Conservation (phyloP, 164 flowering plant species). For the Nymphaea thermarum region DNA sequence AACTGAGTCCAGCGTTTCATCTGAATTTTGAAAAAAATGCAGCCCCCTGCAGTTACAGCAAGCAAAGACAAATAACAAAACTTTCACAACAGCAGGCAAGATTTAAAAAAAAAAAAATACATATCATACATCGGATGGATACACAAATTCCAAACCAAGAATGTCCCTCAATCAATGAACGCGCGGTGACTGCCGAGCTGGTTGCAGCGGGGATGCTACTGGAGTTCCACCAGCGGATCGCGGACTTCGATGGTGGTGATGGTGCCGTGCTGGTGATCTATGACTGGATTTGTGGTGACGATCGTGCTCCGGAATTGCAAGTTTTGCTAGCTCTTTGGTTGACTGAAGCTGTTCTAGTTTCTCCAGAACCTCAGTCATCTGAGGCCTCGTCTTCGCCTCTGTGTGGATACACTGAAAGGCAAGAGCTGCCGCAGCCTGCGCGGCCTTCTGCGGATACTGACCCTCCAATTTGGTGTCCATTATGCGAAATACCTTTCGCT, state of each 20-base stretch:
- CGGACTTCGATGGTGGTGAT: neutral
- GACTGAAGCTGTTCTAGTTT: constrained; percentile 46
- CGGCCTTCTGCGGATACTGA: constrained; percentile 66
- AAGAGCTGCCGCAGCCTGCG: constrained; percentile 41
- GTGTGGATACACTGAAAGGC: constrained; percentile 46
- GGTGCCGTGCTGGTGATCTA: neutral
- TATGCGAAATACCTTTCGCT: constrained; percentile 24
- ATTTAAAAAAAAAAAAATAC: neutral
- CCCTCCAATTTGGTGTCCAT: constrained; percentile 61
- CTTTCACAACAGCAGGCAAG: neutral
- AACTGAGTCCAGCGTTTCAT: no score
- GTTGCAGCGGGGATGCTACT: neutral
- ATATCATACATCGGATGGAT: neutral
- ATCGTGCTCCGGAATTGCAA: neutral
- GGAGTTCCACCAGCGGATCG: neutral
- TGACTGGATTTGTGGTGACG: neutral
- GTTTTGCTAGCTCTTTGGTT: neutral
- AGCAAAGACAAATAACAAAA: neutral
- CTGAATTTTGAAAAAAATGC: no score
- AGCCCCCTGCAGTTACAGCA: neutral
- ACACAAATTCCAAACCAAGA: neutral
- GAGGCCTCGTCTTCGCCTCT: constrained; percentile 54
- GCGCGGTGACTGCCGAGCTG: neutral
- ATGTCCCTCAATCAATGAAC: neutral
- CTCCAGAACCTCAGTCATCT: constrained; percentile 54